phyloP scores from a whole-genome alignment of 257 asterid species.

The Forsythia suspensa region DNA sequence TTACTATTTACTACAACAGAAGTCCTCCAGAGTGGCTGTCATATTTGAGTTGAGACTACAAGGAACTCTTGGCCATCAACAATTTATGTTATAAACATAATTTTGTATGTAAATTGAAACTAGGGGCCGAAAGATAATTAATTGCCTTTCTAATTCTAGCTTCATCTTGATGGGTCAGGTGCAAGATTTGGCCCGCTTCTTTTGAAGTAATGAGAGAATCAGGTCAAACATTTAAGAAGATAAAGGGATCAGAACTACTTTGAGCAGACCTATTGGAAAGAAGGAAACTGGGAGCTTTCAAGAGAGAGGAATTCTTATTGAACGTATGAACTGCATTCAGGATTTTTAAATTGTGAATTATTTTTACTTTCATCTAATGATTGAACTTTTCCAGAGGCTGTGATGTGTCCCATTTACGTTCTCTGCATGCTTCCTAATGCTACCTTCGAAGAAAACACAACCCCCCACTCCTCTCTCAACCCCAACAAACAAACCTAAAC shows the following conservation, averaged over 20 bases:
- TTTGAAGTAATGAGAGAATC: background rate
- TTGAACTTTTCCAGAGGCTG: background rate
- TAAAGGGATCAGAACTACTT: slow-evolving; percentile 17
- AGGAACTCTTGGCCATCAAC: background rate
- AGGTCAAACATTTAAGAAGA: background rate
- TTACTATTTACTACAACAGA: background rate
- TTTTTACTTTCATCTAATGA: background rate
- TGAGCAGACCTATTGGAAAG: background rate
- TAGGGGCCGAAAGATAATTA: background rate
- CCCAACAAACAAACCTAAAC: slow-evolving; percentile 3
- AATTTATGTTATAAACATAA: background rate
- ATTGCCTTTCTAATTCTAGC: background rate
- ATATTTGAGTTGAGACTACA: background rate
- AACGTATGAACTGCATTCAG: background rate
- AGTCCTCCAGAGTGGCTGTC: background rate
- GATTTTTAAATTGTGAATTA: background rate
- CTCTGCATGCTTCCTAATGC: slow-evolving; percentile 5
- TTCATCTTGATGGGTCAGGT: background rate
- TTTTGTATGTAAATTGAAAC: background rate
- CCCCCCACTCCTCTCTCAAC: background rate
- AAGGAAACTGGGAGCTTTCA: background rate
- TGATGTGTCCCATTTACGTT: background rate
- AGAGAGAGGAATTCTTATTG: background rate
- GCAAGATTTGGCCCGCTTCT: background rate
- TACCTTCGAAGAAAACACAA: slow-evolving; percentile 4